Conservation (phyloP, 2,329 filamentous ascomycete species). For the Bimuria novae-zelandiae region DNA sequence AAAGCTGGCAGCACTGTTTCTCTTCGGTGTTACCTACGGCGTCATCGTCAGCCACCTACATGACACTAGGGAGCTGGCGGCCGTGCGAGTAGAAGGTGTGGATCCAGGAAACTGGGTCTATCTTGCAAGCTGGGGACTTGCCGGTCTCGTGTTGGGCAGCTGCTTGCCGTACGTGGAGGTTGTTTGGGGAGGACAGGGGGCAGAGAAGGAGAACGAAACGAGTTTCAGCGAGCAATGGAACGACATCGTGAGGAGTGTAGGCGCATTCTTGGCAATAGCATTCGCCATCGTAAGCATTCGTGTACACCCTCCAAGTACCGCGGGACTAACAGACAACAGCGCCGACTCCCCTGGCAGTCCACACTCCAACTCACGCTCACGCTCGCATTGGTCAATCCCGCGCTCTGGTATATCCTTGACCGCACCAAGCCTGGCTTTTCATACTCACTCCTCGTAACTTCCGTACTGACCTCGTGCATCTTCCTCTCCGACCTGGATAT, state of each 20-base stretch:
- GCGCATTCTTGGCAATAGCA: conserved; percentile 73
- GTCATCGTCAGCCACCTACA: conserved; percentile 80
- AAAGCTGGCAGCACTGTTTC: conserved; percentile 70
- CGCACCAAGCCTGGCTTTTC: conserved; percentile 84
- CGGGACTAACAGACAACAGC: conserved; percentile 54
- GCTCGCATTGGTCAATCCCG: conserved; percentile 86
- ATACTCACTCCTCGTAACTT: conserved; percentile 73
- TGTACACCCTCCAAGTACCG: neutral
- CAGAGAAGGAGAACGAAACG: conserved; percentile 42
- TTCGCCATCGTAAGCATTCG: conserved; percentile 77
- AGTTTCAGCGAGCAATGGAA: conserved; percentile 71
- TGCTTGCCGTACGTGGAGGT: conserved; percentile 83
- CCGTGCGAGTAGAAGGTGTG: conserved; percentile 63
- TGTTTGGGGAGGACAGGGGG: conserved; percentile 65
- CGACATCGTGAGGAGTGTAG: conserved; percentile 69
- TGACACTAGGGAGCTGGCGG: conserved; percentile 66
- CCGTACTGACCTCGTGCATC: conserved; percentile 74
- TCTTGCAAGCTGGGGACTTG: conserved; percentile 78
- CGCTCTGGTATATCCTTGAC: conserved; percentile 95
- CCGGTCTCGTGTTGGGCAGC: conserved; percentile 76
- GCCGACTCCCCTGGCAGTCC: conserved; percentile 89
- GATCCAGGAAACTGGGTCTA: conserved; percentile 67
- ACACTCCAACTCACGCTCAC: conserved; percentile 91
- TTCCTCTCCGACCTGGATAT: conserved; percentile 78
- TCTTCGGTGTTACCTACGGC: conserved; percentile 82